A percentile compares a stretch with the other conserved stretches of the same genome.
Conservation (phyloP, 2,329 filamentous ascomycete species). For the Fusarium oxysporum region DNA sequence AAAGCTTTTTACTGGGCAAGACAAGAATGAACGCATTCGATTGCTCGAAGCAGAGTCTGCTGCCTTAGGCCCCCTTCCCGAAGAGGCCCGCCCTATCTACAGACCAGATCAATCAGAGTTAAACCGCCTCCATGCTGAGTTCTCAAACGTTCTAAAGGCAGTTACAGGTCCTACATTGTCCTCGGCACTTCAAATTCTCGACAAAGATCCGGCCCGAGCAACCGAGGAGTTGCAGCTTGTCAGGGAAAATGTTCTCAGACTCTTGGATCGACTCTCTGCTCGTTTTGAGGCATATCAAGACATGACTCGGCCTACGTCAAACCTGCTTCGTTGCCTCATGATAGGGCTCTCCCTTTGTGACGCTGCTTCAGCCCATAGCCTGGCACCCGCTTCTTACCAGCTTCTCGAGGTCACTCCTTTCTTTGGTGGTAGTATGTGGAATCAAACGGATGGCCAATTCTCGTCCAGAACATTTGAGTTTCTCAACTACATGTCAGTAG, state of each 20-base stretch:
- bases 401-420: slow-evolving; percentile 66
- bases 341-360: slow-evolving; percentile 76
- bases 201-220: slow-evolving; percentile 35
- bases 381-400: slow-evolving; percentile 48
- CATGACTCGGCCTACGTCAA: slow-evolving; percentile 80
- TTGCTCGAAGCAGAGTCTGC: slow-evolving; percentile 71
- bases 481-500: slow-evolving; percentile 50
- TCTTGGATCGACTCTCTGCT: slow-evolving; percentile 75
- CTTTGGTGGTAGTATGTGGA: slow-evolving; percentile 60
- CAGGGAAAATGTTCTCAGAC: slow-evolving; percentile 70
- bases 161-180: slow-evolving; percentile 63
- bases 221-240: slow-evolving; percentile 60
- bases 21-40: slow-evolving; percentile 73
- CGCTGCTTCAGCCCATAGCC: slow-evolving; percentile 56
- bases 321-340: slow-evolving; percentile 82
- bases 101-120: slow-evolving; percentile 77
- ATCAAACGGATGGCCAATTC: slow-evolving; percentile 33
- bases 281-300: slow-evolving; percentile 87
- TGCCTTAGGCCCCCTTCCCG: slow-evolving; percentile 74
- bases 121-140: slow-evolving; percentile 81
- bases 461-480: slow-evolving; percentile 56
- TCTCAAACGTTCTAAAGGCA: slow-evolving; percentile 79
- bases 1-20: slow-evolving; percentile 72
- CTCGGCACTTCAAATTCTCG: slow-evolving; percentile 46
- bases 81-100: slow-evolving; percentile 73